These are phyloP conservation scores for Cinchona pubescens DNA, from an alignment of 257 asterid species.

Conservation along the genomic window DNA sequence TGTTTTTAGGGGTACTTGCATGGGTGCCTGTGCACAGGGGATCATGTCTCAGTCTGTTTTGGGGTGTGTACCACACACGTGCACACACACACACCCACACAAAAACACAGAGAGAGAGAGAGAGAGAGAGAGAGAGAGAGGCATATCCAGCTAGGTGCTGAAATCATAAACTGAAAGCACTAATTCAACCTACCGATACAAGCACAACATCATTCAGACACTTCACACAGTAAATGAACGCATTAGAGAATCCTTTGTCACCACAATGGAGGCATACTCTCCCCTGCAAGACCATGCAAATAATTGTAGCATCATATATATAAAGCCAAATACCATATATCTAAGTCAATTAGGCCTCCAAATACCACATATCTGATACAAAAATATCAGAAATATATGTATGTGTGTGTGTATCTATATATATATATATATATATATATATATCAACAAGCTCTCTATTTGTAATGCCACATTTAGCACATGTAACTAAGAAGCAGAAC, in stretches of 20 bases:
- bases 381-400: neutral
- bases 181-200: conserved; percentile 53
- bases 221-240: conserved; percentile 54
- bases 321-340: neutral
- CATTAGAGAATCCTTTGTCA: conserved; percentile 44
- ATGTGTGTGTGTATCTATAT: too few relatives aligned
- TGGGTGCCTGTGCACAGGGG: neutral
- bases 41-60: neutral
- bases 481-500: neutral
- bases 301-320: neutral
- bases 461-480: too few relatives aligned
- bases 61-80: neutral
- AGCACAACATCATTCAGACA: conserved; percentile 54
- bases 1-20: neutral
- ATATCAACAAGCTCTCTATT: too few relatives aligned
- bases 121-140: neutral
- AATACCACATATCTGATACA: neutral
- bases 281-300: conserved; percentile 36
- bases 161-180: neutral
- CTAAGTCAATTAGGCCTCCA: neutral
- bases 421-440: neutral
- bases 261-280: conserved; percentile 66
- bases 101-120: too few relatives aligned
- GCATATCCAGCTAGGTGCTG: neutral
- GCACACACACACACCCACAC: too few relatives aligned